These are phyloP conservation scores for Scenedesmus sp. DNA, from an alignment of 163 green algal genomes.

Conservation along the genomic window DNA sequence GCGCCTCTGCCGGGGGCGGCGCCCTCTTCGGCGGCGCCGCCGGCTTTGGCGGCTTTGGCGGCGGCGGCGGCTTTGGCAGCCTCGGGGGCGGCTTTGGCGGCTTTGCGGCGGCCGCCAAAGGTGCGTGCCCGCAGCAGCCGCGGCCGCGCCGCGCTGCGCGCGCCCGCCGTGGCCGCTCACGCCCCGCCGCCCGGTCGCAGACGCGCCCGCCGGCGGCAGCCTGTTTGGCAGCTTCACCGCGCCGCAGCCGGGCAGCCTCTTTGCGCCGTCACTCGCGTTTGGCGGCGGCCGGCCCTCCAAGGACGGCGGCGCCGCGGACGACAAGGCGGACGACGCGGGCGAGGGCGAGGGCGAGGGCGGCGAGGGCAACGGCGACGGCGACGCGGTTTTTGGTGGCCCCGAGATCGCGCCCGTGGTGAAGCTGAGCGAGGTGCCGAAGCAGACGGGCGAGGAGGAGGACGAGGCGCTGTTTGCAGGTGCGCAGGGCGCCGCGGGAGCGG, in stretches of 20 bases:
- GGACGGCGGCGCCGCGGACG: background rate
- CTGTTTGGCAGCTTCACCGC: slow-evolving; percentile 42
- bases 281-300: slow-evolving; percentile 3
- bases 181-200: too few species aligned
- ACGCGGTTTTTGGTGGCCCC: slow-evolving; percentile 41
- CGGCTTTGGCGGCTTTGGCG: slow-evolving; percentile 36
- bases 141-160: too few species aligned
- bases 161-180: too few species aligned
- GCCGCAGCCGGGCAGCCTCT: slow-evolving; percentile 8
- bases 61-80: slow-evolving; percentile 13
- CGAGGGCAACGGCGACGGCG: slow-evolving; percentile 6
- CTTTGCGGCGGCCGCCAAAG: slow-evolving; percentile 42
- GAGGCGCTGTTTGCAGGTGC: slow-evolving; percentile 70
- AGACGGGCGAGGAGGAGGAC: slow-evolving; percentile 87
- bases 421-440: slow-evolving; percentile 47
- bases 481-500: background rate
- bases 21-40: slow-evolving; percentile 20
- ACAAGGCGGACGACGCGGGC: background rate
- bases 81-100: slow-evolving; percentile 43
- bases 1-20: slow-evolving; percentile 1
- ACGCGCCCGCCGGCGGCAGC: slow-evolving; percentile 22
- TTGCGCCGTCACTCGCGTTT: slow-evolving; percentile 16
- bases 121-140: too few species aligned
- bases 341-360: slow-evolving; percentile 18
- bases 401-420: slow-evolving; percentile 31